Conservation (phyloP, 2,329 filamentous ascomycete genomes). For the Sporothrix pallida region DNA sequence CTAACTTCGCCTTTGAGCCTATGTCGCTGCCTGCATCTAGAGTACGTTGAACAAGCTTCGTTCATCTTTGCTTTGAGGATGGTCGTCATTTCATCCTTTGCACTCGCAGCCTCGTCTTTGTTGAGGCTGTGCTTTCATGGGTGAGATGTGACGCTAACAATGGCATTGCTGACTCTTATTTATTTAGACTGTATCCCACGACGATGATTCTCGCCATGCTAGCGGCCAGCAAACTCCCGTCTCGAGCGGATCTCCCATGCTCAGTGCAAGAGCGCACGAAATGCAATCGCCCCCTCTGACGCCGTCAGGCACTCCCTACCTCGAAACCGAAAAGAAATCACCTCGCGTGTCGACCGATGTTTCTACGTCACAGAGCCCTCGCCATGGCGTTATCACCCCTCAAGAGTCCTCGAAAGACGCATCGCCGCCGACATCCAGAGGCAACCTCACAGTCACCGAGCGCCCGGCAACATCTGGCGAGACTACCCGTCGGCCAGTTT, state of each 20-base stretch:
- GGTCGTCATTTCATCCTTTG: not conserved
- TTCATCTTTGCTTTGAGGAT: not conserved
- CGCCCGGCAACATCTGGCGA: slow-evolving; percentile 49
- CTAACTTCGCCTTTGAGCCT: slow-evolving; percentile 87
- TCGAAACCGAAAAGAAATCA: slow-evolving; percentile 47
- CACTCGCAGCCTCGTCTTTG: not conserved
- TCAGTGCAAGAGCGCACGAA: slow-evolving; percentile 70
- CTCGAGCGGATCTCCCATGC: slow-evolving; percentile 69
- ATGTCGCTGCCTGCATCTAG: slow-evolving; percentile 85
- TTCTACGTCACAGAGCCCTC: slow-evolving; percentile 37
- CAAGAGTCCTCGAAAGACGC: slow-evolving; percentile 68
- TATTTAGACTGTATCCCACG: slow-evolving; percentile 64
- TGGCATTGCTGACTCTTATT: not conserved
- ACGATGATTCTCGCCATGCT: slow-evolving; percentile 64
- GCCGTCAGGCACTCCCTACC: slow-evolving; percentile 72
- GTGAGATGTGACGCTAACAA: not conserved
- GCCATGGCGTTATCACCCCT: slow-evolving; percentile 62
- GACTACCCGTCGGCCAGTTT: slow-evolving; percentile 50
- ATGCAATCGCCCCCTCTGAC: slow-evolving; percentile 90
- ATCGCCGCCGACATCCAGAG: slow-evolving; percentile 50
- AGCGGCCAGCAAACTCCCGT: slow-evolving; percentile 69
- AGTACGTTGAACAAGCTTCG: slow-evolving; percentile 55
- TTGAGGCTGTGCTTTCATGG: not conserved
- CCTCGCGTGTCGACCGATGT: slow-evolving; percentile 37
- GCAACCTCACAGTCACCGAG: slow-evolving; percentile 46